Evolutionary conservation across 2,329 filamentous ascomycete genomes (phyloP).

Genomic region (Neonectria ditissima): DNA sequence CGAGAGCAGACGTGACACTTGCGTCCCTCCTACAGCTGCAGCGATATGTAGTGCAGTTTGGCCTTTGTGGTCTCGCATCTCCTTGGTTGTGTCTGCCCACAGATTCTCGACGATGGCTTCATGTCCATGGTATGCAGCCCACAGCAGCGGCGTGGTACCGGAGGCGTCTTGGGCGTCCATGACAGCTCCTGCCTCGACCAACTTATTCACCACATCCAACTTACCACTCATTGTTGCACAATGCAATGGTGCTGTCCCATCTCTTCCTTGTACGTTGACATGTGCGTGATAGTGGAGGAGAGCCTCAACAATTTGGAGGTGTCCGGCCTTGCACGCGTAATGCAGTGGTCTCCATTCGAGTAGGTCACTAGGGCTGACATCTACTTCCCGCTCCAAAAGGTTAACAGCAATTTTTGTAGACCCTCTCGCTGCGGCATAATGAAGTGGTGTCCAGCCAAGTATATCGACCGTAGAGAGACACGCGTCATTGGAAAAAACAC

Average conservation of each 20-base stretch:
- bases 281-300: neutral
- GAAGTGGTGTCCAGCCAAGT: constrained; percentile 38
- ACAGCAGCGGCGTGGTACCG: constrained; percentile 22
- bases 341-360: constrained; percentile 41
- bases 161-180: constrained; percentile 1
- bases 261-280: neutral
- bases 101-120: constrained; percentile 6
- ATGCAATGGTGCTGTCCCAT: constrained; percentile 17
- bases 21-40: neutral
- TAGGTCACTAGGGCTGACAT: constrained; percentile 28
- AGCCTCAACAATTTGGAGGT: neutral
- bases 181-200: constrained; percentile 6
- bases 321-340: constrained; percentile 30
- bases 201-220: neutral
- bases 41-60: constrained; percentile 27
- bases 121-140: constrained; percentile 23
- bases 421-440: constrained; percentile 31
- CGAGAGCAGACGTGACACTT: neutral
- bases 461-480: constrained; percentile 22
- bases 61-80: constrained; percentile 23
- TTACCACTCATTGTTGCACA: constrained; percentile 13
- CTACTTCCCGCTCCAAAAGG: constrained; percentile 14
- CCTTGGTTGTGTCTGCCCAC: constrained; percentile 18
- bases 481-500: no score
- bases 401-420: neutral